phyloP scores from a whole-genome alignment of 1,284 basidiomycete genomes.

The Fomes fomentarius region DNA sequence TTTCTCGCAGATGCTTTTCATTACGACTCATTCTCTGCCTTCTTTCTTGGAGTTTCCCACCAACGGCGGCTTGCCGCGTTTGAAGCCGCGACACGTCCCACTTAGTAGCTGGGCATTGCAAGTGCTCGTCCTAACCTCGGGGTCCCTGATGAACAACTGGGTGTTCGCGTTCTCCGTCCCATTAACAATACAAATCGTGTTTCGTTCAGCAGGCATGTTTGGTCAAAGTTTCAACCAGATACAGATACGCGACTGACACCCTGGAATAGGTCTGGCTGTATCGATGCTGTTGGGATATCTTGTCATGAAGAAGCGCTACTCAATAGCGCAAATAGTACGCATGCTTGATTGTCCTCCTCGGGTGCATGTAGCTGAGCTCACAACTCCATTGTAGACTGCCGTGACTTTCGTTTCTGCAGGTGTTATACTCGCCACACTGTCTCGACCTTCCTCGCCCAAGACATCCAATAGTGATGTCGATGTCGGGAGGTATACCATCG shows the following conservation, averaged over 20 bases:
- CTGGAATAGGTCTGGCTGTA: constrained; percentile 56
- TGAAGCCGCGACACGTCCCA: constrained; percentile 76
- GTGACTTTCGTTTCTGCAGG: constrained; percentile 77
- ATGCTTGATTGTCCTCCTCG: background rate
- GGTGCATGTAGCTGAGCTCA: background rate
- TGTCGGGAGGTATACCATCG: constrained; percentile 58
- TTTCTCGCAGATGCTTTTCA: constrained; percentile 84
- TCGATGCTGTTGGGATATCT: constrained; percentile 70
- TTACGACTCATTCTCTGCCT: constrained; percentile 64
- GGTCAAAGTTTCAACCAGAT: constrained; percentile 13
- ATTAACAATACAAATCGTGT: constrained; percentile 85
- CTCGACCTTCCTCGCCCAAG: constrained; percentile 49
- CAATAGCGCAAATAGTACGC: constrained; percentile 64
- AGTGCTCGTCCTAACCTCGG: constrained; percentile 72
- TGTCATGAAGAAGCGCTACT: constrained; percentile 63
- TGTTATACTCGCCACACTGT: constrained; percentile 78
- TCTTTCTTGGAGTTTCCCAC: constrained; percentile 48
- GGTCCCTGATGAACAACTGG: constrained; percentile 83
- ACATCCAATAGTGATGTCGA: constrained; percentile 38
- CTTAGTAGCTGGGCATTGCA: constrained; percentile 75
- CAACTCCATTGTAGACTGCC: constrained; percentile 47
- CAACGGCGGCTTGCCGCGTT: constrained; percentile 42
- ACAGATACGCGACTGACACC: background rate
- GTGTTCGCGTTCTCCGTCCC: constrained; percentile 84
- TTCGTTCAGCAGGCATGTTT: constrained; percentile 79